phyloP scores from a whole-genome alignment of 1,284 basidiomycete genomes.

The Trichosporon asahii region DNA sequence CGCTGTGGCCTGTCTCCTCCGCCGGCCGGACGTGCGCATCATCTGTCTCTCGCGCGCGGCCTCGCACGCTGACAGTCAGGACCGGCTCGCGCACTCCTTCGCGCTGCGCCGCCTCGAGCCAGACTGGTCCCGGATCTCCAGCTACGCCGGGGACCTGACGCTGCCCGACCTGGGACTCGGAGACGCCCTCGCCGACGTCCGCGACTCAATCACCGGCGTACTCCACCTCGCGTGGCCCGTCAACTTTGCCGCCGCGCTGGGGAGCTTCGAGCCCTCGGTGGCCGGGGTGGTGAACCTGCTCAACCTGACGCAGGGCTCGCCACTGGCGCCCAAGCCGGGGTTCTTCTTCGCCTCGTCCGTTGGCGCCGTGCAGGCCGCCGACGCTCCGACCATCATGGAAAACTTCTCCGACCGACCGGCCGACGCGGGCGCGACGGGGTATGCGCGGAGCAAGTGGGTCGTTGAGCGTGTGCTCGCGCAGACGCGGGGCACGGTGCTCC shows the following conservation, averaged over 20 bases:
- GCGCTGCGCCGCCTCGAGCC: neutral
- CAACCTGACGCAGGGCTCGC: slow-evolving; percentile 50
- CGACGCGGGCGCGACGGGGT: slow-evolving; percentile 54
- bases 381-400: slow-evolving; percentile 30
- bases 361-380: slow-evolving; percentile 44
- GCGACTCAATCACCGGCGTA: slow-evolving; percentile 30
- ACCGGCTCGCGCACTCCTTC: neutral
- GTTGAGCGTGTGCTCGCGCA: slow-evolving; percentile 60
- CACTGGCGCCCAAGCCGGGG: slow-evolving; percentile 13
- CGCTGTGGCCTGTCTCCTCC: slow-evolving; percentile 56
- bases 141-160: slow-evolving; percentile 52
- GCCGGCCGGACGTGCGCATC: neutral
- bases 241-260: slow-evolving; percentile 49
- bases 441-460: slow-evolving; percentile 63
- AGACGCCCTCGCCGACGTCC: slow-evolving; percentile 49
- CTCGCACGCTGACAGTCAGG: neutral
- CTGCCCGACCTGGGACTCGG: slow-evolving; percentile 52
- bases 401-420: slow-evolving; percentile 35
- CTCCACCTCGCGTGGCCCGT: slow-evolving; percentile 55
- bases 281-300: slow-evolving; percentile 58
- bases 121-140: slow-evolving; percentile 42
- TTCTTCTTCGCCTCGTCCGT: slow-evolving; percentile 62
- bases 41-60: slow-evolving; percentile 11
- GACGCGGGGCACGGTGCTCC: slow-evolving; percentile 38
- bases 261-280: slow-evolving; percentile 57